Evolutionary conservation across 1,284 basidiomycete genomes (phyloP).

Genomic region (Naganishia liquefaciens): DNA sequence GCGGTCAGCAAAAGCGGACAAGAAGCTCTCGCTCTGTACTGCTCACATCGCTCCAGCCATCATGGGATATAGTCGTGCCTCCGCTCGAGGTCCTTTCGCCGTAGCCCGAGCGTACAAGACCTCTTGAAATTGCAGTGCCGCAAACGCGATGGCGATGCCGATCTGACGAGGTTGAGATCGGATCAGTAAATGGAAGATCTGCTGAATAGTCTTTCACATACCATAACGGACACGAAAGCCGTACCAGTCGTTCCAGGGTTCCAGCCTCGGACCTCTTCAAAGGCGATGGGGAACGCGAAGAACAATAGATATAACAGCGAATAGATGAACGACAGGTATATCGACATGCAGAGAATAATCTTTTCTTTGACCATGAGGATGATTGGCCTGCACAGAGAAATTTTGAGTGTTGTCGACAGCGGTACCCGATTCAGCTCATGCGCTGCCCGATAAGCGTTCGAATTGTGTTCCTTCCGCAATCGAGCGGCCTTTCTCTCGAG

Average conservation of each 20-base stretch:
- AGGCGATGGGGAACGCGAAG: constrained; percentile 52
- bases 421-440: constrained; percentile 46
- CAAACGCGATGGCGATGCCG: constrained; percentile 44
- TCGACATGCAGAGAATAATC: constrained; percentile 54
- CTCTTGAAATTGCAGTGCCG: constrained; percentile 46
- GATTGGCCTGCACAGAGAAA: constrained; percentile 51
- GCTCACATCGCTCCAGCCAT: constrained; percentile 41
- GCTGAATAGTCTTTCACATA: constrained; percentile 15
- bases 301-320: constrained; percentile 49
- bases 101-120: constrained; percentile 42
- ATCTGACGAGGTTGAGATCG: constrained; percentile 33
- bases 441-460: constrained; percentile 47
- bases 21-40: neutral
- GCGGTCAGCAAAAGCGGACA: neutral
- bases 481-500: constrained; percentile 48
- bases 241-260: constrained; percentile 49
- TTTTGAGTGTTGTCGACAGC: constrained; percentile 46
- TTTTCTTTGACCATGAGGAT: constrained; percentile 53
- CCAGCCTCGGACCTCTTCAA: constrained; percentile 51
- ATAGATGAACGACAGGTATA: constrained; percentile 58
- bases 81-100: constrained; percentile 38
- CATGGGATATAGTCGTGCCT: constrained; percentile 47
- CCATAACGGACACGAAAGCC: constrained; percentile 48
- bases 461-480: constrained; percentile 51
- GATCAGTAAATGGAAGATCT: neutral